Conservation (phyloP, 2,329 filamentous ascomycete species). For the Beauveria pseudobassiana region DNA sequence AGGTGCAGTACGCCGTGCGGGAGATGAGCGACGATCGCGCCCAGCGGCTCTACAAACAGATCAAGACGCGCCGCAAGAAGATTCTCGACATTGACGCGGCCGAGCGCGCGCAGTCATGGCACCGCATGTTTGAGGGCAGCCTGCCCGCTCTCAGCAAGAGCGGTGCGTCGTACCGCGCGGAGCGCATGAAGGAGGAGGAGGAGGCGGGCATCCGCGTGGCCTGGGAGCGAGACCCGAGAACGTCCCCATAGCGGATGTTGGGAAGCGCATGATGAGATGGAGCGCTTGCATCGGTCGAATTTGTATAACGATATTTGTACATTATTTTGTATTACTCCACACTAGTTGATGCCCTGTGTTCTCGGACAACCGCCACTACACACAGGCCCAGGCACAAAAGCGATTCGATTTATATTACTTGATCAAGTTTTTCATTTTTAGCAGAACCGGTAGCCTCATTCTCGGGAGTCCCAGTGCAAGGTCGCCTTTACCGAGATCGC, state of each 20-base stretch:
- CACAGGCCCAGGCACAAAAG: neutral
- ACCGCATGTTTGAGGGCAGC: conserved; percentile 37
- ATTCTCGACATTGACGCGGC: conserved; percentile 35
- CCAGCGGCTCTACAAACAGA: conserved; percentile 44
- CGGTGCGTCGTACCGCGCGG: conserved; percentile 52
- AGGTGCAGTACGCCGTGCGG: conserved; percentile 68
- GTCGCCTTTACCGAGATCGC: no score
- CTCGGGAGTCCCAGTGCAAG: no score
- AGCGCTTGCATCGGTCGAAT: neutral
- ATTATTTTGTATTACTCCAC: conserved; percentile 6
- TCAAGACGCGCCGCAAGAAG: conserved; percentile 48
- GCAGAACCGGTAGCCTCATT: no score
- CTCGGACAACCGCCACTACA: neutral
- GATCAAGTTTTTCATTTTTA: neutral
- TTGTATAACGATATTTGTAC: neutral
- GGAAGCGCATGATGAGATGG: neutral
- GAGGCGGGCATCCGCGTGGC: conserved; percentile 39
- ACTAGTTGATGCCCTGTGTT: neutral
- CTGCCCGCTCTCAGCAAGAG: conserved; percentile 35
- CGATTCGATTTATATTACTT: neutral
- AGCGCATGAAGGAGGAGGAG: conserved; percentile 45
- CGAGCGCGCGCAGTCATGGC: conserved; percentile 35
- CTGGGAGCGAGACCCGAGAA: conserved; percentile 26
- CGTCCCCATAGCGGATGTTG: neutral
- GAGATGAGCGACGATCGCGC: conserved; percentile 47